Evolutionary conservation across 2,329 filamentous ascomycete genomes (phyloP), one percentile per base, ranked within the genome.

Genomic region (Colletotrichum falcatum): DNA sequence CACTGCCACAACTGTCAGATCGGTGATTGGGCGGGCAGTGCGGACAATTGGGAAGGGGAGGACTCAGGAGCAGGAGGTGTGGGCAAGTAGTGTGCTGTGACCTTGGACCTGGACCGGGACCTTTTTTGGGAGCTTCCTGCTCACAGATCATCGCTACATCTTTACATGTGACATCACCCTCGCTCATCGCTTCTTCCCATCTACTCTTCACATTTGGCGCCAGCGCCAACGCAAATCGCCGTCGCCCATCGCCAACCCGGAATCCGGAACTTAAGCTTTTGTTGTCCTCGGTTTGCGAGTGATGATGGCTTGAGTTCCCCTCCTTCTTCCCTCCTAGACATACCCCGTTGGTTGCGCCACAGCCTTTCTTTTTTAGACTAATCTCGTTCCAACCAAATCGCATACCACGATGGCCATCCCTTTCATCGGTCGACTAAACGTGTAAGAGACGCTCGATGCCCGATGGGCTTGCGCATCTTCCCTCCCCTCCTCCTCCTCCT

Each of bases 371-470:
- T 30, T 30, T 60, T 42, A 49, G 37, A 71, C 62, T 66, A 53
- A 54, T 42, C 46, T 44, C 42, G 33, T 67, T 56, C 72, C 75
- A 79, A 67, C 46, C 37, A 33, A 79, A 67, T 37, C 30, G 48
- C 23, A 18, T 63, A 53, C 72, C 75, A 79, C 66, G 61, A 88
- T 88, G 86, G 80, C 86, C 60, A 81, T 88, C 60, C 86, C 85
- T 11, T 87, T 88, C 72, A 78, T 88, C 39, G 86, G 86, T 63
- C 83, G 85, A 73, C 81, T 87, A 65, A 84, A 86, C 75, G 81
- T 84, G 86, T 88, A 75, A 79, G 85, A 82, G 72, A 44, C 68
- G 23, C 23, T 33, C 14, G 14, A 30, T 37, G 30, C 58, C 61
- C 35, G 70, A 18, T 11, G 14, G 14, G 44, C 44, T 37, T n/a